phyloP scores from a whole-genome alignment of 1,284 basidiomycete genomes.

The Sporisorium graminicola region DNA sequence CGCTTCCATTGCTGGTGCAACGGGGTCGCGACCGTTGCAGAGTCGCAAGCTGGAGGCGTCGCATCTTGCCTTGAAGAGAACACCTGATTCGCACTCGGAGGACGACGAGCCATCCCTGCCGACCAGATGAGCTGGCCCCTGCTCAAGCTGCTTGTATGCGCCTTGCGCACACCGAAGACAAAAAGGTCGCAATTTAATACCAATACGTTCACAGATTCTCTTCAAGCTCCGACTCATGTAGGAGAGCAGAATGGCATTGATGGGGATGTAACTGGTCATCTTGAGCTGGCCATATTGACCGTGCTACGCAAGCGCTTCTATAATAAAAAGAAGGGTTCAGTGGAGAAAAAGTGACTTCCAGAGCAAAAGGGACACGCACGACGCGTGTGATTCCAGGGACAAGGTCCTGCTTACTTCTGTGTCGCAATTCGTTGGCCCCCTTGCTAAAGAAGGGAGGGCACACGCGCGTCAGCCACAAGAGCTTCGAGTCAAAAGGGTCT shows the following conservation, averaged over 20 bases:
- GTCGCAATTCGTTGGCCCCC: not conserved
- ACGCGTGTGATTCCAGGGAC: not conserved
- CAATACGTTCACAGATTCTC: not conserved
- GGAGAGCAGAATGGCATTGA: not conserved
- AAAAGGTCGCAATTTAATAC: not conserved
- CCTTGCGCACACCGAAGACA: not conserved
- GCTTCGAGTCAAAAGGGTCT: too few relatives aligned
- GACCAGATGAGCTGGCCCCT: not conserved
- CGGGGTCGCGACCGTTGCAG: conserved; percentile 1
- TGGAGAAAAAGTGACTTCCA: not conserved
- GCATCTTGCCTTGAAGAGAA: not conserved
- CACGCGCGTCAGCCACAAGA: not conserved
- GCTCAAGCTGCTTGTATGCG: not conserved
- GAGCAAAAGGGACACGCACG: conserved; percentile 9
- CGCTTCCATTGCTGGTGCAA: not conserved
- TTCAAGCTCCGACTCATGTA: not conserved
- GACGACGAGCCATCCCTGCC: conserved; percentile 32
- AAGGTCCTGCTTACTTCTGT: not conserved
- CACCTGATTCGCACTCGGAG: conserved; percentile 19
- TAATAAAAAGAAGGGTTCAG: not conserved
- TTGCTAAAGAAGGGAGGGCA: too few relatives aligned
- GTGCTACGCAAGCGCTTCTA: too few relatives aligned
- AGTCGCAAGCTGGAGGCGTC: conserved; percentile 13
- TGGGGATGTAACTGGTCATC: not conserved
- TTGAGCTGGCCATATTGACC: conserved; percentile 5